phyloP scores from a whole-genome alignment of 2,329 filamentous ascomycete species.

The Sporothrix dimorphospora region DNA sequence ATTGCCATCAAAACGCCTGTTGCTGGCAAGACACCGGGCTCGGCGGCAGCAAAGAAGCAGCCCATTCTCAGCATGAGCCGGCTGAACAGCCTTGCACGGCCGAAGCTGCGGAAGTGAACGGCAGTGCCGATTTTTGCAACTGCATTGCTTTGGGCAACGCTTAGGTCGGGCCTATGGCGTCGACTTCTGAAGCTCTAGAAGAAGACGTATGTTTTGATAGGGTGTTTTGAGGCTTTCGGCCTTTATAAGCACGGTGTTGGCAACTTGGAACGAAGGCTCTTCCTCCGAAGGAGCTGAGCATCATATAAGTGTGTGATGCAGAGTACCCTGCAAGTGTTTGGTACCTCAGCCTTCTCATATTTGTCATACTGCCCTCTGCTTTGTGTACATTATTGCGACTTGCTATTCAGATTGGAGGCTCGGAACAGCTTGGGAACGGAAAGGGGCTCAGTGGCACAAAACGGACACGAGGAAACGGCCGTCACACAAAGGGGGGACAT shows the following conservation, averaged over 20 bases:
- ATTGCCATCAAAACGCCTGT: neutral
- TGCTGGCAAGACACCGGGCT: slow-evolving; percentile 44
- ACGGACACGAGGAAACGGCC: neutral
- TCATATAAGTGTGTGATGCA: neutral
- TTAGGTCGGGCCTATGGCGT: neutral
- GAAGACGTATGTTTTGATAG: neutral
- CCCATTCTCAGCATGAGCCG: slow-evolving; percentile 59
- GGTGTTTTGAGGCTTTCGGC: neutral
- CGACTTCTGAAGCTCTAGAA: neutral
- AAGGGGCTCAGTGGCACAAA: neutral
- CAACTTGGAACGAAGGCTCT: neutral
- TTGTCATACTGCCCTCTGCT: neutral
- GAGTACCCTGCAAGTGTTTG: neutral
- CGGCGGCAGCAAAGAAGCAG: slow-evolving; percentile 56
- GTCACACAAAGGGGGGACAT: neutral
- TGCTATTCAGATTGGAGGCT: slow-evolving; percentile 16
- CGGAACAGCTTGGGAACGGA: neutral
- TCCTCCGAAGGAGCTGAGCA: neutral
- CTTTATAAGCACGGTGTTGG: neutral
- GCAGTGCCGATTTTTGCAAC: neutral
- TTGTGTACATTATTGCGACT: slow-evolving; percentile 23
- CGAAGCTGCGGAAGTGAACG: slow-evolving; percentile 54
- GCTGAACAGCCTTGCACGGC: slow-evolving; percentile 63
- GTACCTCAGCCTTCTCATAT: neutral
- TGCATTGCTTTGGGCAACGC: neutral